Evolutionary conservation across 768 basidiomycete species (phyloP).

Genomic region (Lentinula raphanica): DNA sequence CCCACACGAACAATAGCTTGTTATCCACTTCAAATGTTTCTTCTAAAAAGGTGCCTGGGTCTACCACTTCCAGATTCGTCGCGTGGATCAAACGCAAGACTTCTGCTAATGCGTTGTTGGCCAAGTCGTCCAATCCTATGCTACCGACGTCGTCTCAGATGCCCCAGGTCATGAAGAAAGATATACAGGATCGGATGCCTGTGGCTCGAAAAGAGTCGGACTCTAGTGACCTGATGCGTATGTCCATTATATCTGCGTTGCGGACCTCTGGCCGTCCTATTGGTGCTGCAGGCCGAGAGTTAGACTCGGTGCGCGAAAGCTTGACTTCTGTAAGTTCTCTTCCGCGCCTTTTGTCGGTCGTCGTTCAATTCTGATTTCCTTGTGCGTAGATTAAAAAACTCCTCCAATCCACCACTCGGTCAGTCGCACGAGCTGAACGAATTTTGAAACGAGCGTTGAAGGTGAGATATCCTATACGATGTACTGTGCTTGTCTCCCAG

Average conservation of each 20-base stretch:
- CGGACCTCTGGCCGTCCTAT: conserved; percentile 45
- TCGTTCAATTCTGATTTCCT: conserved; percentile 7
- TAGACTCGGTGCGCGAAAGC: conserved; percentile 49
- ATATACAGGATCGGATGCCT: not conserved
- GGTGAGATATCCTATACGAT: conserved; percentile 28
- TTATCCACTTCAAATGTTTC: not conserved
- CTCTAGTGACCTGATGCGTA: conserved; percentile 31
- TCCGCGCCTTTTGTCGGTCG: not conserved
- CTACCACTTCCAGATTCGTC: not conserved
- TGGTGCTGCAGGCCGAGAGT: conserved; percentile 49
- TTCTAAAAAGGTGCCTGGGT: not conserved
- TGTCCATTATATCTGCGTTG: conserved; percentile 26
- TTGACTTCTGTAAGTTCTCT: conserved; percentile 43
- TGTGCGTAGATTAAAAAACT: conserved; percentile 48
- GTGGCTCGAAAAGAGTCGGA: conserved; percentile 35
- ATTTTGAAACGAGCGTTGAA: conserved; percentile 51
- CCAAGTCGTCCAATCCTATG: not conserved
- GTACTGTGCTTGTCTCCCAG: not conserved
- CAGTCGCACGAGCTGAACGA: conserved; percentile 52
- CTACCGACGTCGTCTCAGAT: too few species aligned
- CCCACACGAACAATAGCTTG: not conserved
- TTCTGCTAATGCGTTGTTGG: not conserved
- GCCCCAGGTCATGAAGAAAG: too few species aligned
- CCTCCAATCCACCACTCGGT: conserved; percentile 47
- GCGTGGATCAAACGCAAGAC: conserved; percentile 8